Conservation (phyloP, 208 protist species). For the Wallacemonas sp. region DNA sequence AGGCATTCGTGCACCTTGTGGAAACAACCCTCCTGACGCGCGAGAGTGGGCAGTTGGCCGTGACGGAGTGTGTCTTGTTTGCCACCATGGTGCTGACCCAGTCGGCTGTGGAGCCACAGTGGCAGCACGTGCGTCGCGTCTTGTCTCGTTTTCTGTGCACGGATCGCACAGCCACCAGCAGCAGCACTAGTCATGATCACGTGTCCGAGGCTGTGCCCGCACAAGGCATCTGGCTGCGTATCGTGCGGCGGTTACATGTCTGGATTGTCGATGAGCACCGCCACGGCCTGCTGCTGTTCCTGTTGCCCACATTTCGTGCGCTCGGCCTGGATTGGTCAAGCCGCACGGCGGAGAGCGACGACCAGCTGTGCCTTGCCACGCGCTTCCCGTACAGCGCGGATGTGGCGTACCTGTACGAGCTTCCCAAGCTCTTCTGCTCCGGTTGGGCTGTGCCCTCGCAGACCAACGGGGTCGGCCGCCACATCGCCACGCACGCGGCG, state of each 20-base stretch:
- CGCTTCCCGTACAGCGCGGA: conserved; percentile 31
- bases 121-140: conserved; percentile 5
- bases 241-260: conserved; percentile 36
- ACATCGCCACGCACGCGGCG: conserved; percentile 29
- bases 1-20: background rate
- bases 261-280: conserved; percentile 43
- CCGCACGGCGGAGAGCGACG: conserved; percentile 20
- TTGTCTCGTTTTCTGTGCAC: background rate
- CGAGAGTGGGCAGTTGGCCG: conserved; percentile 22
- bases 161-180: too few species aligned
- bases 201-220: background rate
- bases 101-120: background rate
- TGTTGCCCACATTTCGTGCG: conserved; percentile 66
- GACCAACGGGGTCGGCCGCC: conserved; percentile 38
- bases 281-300: conserved; percentile 61
- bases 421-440: conserved; percentile 24
- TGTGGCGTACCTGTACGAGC: conserved; percentile 56
- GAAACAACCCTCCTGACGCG: conserved; percentile 1
- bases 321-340: conserved; percentile 64
- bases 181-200: background rate
- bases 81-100: conserved; percentile 32
- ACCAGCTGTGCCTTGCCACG: conserved; percentile 35
- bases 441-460: conserved; percentile 13
- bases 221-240: conserved; percentile 2
- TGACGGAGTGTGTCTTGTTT: conserved; percentile 60